Percentiles rank a stretch among this genome's conserved stretches.
Conservation (phyloP, 371 early-diverging fungal genomes). For the Rhizopus arrhizus region DNA sequence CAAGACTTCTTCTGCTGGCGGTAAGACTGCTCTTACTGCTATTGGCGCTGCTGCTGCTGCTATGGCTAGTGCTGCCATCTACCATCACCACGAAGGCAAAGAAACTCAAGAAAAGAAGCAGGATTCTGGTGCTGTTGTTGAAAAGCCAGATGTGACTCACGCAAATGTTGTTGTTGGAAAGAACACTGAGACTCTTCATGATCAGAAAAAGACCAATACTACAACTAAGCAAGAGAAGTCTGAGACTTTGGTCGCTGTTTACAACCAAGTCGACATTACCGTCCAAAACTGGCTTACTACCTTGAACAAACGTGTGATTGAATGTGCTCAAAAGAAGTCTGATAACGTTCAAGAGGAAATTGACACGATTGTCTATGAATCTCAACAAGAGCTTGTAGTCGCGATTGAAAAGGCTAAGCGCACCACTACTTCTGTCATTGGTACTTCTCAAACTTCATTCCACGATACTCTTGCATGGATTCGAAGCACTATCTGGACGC, state of each 20-base stretch:
- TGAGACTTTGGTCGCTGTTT: conserved; percentile 22
- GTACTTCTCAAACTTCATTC: conserved; percentile 35
- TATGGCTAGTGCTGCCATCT: conserved; percentile 22
- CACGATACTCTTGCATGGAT: conserved; percentile 30
- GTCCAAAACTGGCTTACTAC: conserved; percentile 26
- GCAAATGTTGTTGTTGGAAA: conserved; percentile 21
- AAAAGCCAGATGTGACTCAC: conserved; percentile 18
- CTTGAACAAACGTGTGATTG: conserved; percentile 24
- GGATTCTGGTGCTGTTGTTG: conserved; percentile 7
- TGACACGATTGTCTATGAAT: conserved; percentile 26
- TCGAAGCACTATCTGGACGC: conserved; percentile 30
- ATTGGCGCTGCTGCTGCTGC: conserved; percentile 30
- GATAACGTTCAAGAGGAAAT: conserved; percentile 26
- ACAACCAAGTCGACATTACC: conserved; percentile 19
- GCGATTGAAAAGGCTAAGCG: conserved; percentile 36
- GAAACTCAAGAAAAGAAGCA: conserved; percentile 10
- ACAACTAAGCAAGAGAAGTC: conserved; percentile 20
- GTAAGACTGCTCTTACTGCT: conserved; percentile 12
- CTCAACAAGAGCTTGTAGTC: conserved; percentile 28
- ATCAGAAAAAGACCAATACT: conserved; percentile 8
- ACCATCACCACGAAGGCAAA: conserved; percentile 24
- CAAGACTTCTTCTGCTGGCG: conserved; percentile 1
- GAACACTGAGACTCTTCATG: conserved; percentile 7
- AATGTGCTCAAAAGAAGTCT: conserved; percentile 30
- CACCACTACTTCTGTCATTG: conserved; percentile 22